Base-by-base conservation (phyloP, 495 filamentous ascomycete genomes). In the Entonaema liquescens region DNA sequence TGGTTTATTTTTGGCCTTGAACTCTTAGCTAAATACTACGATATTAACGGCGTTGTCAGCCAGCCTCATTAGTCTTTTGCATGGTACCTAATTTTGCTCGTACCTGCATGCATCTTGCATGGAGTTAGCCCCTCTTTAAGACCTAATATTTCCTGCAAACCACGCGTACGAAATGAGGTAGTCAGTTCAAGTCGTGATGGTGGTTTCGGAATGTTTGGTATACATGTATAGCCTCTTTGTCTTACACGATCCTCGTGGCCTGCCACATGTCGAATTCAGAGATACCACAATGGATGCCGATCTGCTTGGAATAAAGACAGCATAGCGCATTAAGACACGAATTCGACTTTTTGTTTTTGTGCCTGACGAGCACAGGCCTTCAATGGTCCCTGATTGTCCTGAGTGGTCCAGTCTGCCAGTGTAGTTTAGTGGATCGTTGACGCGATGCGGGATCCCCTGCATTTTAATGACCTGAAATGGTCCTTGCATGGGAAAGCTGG, bases 371-470 rank as follows among this genome's bases (percentile, higher is more conserved):
- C 57, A 53, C 38, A 59, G 67, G 49, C 49, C 57, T 23, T 26
- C 31, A 62, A 12, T 56, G 40, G 56, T 35, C 49, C 49, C 25
- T 29, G 12, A 29, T 53, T 21, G 28, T 44, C 17, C 17, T 9
- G 9, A 19, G 15, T 19, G 17, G 13, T n/a, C n/a, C n/a, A n/a
- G n/a, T n/a, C n/a, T n/a, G n/a, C n/a, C 31, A 33, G 6, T 33
- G 31, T 44, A 19, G n/a, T 56, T 44, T 3, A 62, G 28, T 63
- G 63, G 63, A 72, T 64, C 63, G 35, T 54, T 72, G 70, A 72
- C 70, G 70, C 70, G 68, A 72, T 72, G 70, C 65, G 70, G 70
- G 70, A 72, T 68, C 60, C 65, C 70, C 65, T 68, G 60, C 60
- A 65, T 50, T 53, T 23, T 5, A 56, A 60, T 72, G 64, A 54